A percentile compares a stretch with the other conserved stretches of the same genome.
Evolutionary conservation across 306 rosid species (phyloP).

Genomic region (Citrullus mucosospermus): DNA sequence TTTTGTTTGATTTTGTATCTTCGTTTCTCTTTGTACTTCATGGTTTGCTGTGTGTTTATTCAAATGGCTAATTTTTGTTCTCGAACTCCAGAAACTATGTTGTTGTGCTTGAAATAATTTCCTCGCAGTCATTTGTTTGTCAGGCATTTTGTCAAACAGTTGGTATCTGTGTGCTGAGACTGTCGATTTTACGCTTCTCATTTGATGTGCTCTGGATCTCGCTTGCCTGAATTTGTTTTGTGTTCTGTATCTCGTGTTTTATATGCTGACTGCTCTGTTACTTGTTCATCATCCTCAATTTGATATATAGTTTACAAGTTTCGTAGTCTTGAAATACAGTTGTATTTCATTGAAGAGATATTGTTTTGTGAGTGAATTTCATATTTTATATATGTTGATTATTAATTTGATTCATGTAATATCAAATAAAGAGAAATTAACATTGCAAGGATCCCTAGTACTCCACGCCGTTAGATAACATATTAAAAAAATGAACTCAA

Average conservation of each 20-base stretch:
- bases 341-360: neutral
- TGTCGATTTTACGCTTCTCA: neutral
- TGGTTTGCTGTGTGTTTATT: neutral
- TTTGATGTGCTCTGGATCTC: neutral
- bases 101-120: neutral
- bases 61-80: neutral
- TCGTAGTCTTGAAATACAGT: neutral
- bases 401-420: neutral
- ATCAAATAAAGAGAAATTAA: neutral
- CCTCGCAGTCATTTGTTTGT: neutral
- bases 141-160: conserved; percentile 1
- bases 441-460: neutral
- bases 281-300: neutral
- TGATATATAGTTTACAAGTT: neutral
- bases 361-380: neutral
- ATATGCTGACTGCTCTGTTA: neutral
- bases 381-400: neutral
- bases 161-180: neutral
- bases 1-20: neutral
- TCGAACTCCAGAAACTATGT: neutral
- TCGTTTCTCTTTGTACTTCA: neutral
- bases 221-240: neutral
- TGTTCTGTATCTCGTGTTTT: neutral
- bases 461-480: neutral
- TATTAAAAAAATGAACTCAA: neutral